Evolutionary conservation across 176 grass and related monocot genomes (phyloP), one percentile per base, ranked within the genome.

Genomic region (Carex littledalei): DNA sequence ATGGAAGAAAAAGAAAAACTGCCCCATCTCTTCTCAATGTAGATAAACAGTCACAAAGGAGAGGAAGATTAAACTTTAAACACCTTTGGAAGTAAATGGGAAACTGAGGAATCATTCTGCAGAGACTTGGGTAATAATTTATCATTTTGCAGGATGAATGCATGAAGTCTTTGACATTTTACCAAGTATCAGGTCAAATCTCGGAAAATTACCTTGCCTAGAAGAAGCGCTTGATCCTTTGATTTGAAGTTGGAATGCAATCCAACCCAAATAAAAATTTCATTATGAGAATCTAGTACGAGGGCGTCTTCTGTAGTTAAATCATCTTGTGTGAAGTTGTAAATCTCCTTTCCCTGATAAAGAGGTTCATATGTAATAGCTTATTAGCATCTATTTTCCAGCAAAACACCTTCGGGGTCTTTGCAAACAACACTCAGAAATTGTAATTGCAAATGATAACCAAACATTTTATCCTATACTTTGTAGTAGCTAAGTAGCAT

Each of bases 241-340:
- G 86, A 87, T 84, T 73, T 87, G 58, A 91, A 70, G 49, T 88
- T 74, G 1, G 89, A 87, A 82, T 91, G 84, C 34, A 88, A 69
- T 56, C 95, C 95, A 81, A 98, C 82, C 95, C 92, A 98, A 53
- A 94, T 55, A 31, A 87, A 94, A 63, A 98, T 89, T 87, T 91
- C 89, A 6, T 85, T 82, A 1, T 84, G 52, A 76, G 88, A 91
- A 22, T 98, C 95, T 72, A 98, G 87, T 82, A 98, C 80, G 71
- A 94, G 85, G 3, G 78, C 84, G 52, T 94, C 95, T 90, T 98
- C 95, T 39, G 95, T 94, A 63, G 71, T 70, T 65, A 98, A 89
- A 81, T 98, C 95, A 86, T 98, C 95, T 87, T 98, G 92, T 31
- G 84, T 87, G 84, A 98, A 98, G 85, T 85, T 98, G 64, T 87